Percentiles rank a stretch among this genome's conserved stretches.
phyloP scores from a whole-genome alignment of 2,329 filamentous ascomycete species.

The Parastagonospora nodorum region DNA sequence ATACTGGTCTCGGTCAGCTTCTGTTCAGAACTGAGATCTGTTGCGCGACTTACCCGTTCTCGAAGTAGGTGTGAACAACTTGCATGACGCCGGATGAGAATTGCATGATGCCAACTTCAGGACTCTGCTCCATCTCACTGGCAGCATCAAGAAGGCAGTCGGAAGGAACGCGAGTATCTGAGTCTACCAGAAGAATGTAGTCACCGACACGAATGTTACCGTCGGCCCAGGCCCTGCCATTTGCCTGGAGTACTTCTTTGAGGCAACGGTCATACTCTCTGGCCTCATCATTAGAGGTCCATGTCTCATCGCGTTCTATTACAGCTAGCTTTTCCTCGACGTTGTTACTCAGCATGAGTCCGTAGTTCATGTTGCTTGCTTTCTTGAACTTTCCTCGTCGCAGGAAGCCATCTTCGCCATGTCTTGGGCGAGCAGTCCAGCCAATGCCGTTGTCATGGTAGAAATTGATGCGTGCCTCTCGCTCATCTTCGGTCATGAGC shows the following conservation, averaged over 20 bases:
- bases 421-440: conserved; percentile 55
- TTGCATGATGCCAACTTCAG: conserved; percentile 79
- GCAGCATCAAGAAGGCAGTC: conserved; percentile 81
- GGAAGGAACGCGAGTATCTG: conserved; percentile 54
- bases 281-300: conserved; percentile 44
- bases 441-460: conserved; percentile 59
- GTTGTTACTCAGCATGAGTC: conserved; percentile 64
- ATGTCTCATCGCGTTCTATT: conserved; percentile 26
- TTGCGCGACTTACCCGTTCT: conserved; percentile 56
- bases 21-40: background rate
- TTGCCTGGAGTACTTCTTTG: conserved; percentile 68
- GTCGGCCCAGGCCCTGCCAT: conserved; percentile 74
- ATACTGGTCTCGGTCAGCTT: conserved; percentile 50
- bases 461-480: conserved; percentile 52
- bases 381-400: conserved; percentile 47
- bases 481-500: conserved; percentile 56
- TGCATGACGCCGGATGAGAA: conserved; percentile 74
- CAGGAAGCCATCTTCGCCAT: conserved; percentile 34
- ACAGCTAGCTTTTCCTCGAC: conserved; percentile 64
- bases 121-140: conserved; percentile 80
- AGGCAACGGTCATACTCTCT: conserved; percentile 49
- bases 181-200: conserved; percentile 71
- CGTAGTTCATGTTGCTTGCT: conserved; percentile 78
- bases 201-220: conserved; percentile 87
- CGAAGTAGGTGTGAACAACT: conserved; percentile 72